Base-by-base conservation (phyloP, 768 basidiomycete species). In the Russula sp. region DNA sequence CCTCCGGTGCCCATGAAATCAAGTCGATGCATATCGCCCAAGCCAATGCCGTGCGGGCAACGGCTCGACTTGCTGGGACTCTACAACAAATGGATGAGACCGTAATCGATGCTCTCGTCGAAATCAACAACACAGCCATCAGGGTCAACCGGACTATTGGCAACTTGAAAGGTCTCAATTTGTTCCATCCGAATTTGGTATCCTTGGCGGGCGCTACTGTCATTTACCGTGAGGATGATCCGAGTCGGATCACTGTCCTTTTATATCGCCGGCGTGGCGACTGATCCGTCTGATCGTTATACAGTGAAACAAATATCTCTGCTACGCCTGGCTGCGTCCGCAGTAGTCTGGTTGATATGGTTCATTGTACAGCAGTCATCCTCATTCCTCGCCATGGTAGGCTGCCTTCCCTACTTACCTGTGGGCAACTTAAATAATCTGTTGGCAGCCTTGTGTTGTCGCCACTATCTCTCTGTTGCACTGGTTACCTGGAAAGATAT, bases 11-110 rank as follows among this genome's bases (percentile, higher is more conserved):
- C 4, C 54, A 32, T 42, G 55, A 61, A 14, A 42, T 66, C 45
- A 22, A 51, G 52, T 52, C 51, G 6, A 50, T 64, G 35, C 49
- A 55, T 44, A 18, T 52, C 3, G 55, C 63, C 20, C 66, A 66
- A 47, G 55, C 16, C 22, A 60, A 61, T 60, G 59, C 60, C 4
- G 52, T 49, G 9, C 60, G 56, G n/a, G 64, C 44, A 32, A 51
- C 66, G 9, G 52, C 53, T 9, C 52, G 53, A 8, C 67, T 68
- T 10, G 52, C 52, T 39, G 65, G 27, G 45, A 40, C 58, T 13
- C 9, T 68, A n/a, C 37, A 53, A 31, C 55, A 7, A 18, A 61
- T 66, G 56, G 58, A 66, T 16, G 66, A 63, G 34, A 60, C 58
- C 14, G 54, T 51, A 5, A 45, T 59, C 51, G 42, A 14, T n/a